These are phyloP conservation scores for Setomelanomma holmii DNA, from an alignment of 2,329 filamentous ascomycete species.

Conservation along the genomic window DNA sequence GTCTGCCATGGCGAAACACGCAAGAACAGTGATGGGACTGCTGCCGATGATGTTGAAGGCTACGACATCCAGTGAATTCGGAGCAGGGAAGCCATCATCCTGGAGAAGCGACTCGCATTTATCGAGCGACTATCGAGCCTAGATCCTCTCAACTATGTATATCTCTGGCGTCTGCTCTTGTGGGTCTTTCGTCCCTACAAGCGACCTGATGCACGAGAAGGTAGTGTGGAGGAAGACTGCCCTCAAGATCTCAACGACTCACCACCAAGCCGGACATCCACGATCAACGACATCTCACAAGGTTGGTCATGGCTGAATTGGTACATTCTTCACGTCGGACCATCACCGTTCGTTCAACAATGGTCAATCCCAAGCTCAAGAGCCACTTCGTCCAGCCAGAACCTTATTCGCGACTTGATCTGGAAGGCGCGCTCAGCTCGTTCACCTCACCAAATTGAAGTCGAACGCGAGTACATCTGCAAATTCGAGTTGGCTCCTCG, in stretches of 20 bases:
- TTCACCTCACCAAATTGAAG: conserved; percentile 19
- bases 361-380: conserved; percentile 10
- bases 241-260: not conserved
- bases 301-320: conserved; percentile 31
- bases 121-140: conserved; percentile 8
- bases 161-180: conserved; percentile 18
- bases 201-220: not conserved
- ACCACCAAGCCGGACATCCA: not conserved
- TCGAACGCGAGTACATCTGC: conserved; percentile 20
- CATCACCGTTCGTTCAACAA: conserved; percentile 15
- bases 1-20: conserved; percentile 7
- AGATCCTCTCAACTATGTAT: conserved; percentile 21
- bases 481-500: conserved; percentile 24
- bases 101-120: conserved; percentile 13
- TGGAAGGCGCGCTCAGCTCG: conserved; percentile 11
- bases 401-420: conserved; percentile 13
- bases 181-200: conserved; percentile 20
- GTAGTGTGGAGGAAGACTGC: not conserved
- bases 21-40: not conserved
- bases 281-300: conserved; percentile 18
- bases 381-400: not conserved
- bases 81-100: conserved; percentile 12
- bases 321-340: conserved; percentile 18
- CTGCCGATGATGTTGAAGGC: not conserved
- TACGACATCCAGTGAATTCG: conserved; percentile 4